Evolutionary conservation across 805 yeast species (phyloP), one percentile per base, ranked within the genome.

Genomic region (Starmerella cellae): DNA sequence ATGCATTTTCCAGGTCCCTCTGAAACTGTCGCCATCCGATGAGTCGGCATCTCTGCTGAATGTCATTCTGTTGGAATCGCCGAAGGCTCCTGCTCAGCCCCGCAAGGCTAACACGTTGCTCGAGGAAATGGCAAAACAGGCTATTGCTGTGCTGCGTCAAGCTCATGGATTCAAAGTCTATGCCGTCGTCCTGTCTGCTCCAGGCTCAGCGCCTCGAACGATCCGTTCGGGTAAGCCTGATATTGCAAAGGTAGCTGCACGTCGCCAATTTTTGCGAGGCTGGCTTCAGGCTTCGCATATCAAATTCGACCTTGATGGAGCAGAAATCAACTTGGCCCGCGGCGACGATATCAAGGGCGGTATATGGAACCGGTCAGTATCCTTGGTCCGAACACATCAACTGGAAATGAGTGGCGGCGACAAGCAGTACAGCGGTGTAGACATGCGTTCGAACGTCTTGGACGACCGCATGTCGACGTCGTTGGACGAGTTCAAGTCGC

Each of bases 241-340:
- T 53, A 80, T 91, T 48, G 97, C 97, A 0, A 91, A 87, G 52
- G 82, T 77, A 80, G 70, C 77, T 54, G 84, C 82, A 61, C 82
- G 78, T 55, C 74, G 77, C 50, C 71, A 74, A 50, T 85, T 85
- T 56, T 66, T 77, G 33, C 80, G 76, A 50, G 97, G 97, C 2
- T 67, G 71, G n/a, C 63, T 91, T 19, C 69, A 74, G n/a, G 77
- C 94, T 0, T 77, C 74, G 22, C 87, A 75, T 60, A 84, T 85
- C 41, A 84, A 82, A 55, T 91, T 85, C 56, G 78, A 79, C 46
- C 64, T 72, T 23, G 71, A 71, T 38, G 74, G 85, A 0, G 63
- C 84, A 8, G 47, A 37, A 4, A 69, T 77, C 39, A 70, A 74
- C 55, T 63, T 83, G 27, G 79, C 85, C 2, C 74, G 74, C 46